Percentiles rank a stretch among this genome's conserved stretches.
These are phyloP conservation scores for Eutrema salsugineum DNA, from an alignment of 441 rosid genomes.

Conservation along the genomic window DNA sequence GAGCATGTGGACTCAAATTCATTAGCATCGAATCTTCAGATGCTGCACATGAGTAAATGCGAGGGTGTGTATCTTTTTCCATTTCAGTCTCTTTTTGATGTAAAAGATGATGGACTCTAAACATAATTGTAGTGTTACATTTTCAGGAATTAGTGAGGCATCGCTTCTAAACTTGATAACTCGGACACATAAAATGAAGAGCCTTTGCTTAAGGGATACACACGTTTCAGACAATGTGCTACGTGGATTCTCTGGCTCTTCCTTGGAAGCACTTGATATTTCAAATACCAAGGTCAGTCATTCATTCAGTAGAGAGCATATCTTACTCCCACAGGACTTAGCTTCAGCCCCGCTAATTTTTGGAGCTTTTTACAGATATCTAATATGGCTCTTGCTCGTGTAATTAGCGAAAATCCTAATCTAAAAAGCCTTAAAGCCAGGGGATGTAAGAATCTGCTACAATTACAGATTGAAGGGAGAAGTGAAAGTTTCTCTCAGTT, in stretches of 20 bases:
- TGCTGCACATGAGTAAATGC: constrained; percentile 74
- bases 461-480: constrained; percentile 26
- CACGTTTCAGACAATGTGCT: constrained; percentile 54
- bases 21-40: constrained; percentile 54
- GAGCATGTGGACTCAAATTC: constrained; percentile 34
- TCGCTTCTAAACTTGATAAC: constrained; percentile 48
- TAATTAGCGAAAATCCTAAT: constrained; percentile 48
- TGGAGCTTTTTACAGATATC: constrained; percentile 53
- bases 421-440: constrained; percentile 63
- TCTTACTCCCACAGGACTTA: not conserved
- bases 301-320: not conserved
- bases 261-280: constrained; percentile 74
- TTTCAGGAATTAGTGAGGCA: constrained; percentile 53
- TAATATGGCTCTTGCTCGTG: constrained; percentile 45
- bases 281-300: constrained; percentile 67
- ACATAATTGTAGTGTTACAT: not conserved
- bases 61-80: constrained; percentile 47
- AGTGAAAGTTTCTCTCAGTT: constrained; percentile 29
- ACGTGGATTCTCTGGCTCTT: constrained; percentile 57
- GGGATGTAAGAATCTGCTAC: constrained; percentile 63
- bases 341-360: not conserved
- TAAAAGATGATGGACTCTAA: not conserved
- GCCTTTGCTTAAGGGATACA: constrained; percentile 71
- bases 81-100: constrained; percentile 4
- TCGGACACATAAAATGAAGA: constrained; percentile 43